phyloP scores from a whole-genome alignment of 1,139 yeast genomes.

The Candida tetrigidarum region DNA sequence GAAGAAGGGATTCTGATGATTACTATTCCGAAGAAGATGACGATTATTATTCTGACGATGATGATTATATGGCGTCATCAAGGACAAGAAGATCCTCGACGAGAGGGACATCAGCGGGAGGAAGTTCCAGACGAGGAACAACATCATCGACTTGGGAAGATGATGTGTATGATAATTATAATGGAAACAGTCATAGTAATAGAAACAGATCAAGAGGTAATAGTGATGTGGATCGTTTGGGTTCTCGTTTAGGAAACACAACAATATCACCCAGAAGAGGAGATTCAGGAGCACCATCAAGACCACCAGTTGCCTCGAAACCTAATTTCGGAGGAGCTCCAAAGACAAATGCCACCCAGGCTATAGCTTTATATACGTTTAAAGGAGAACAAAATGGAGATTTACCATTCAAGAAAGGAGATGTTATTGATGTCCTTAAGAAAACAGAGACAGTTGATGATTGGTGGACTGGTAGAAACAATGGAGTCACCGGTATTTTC shows the following conservation, averaged over 20 bases:
- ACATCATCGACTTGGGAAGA: slow-evolving; percentile 69
- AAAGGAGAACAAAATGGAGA: slow-evolving; percentile 94
- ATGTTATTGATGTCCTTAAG: slow-evolving; percentile 85
- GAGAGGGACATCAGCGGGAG: slow-evolving; percentile 19
- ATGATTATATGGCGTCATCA: slow-evolving; percentile 20
- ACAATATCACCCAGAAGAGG: slow-evolving; percentile 25
- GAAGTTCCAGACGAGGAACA: slow-evolving; percentile 13
- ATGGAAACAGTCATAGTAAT: slow-evolving; percentile 18
- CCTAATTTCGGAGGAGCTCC: slow-evolving; percentile 54
- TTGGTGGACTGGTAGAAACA: slow-evolving; percentile 97
- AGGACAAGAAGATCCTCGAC: slow-evolving; percentile 21
- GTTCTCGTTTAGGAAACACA: slow-evolving; percentile 35
- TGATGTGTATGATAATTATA: slow-evolving; percentile 63
- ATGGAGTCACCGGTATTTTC: slow-evolving; percentile 87
- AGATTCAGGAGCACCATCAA: slow-evolving; percentile 31
- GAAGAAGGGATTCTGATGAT: slow-evolving; percentile 45
- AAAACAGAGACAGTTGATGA: slow-evolving; percentile 89
- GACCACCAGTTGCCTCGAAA: slow-evolving; percentile 50
- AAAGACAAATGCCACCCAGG: slow-evolving; percentile 65
- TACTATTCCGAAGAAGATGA: slow-evolving; percentile 43
- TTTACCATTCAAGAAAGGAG: slow-evolving; percentile 91
- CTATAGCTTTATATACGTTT: slow-evolving; percentile 86
- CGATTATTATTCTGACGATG: slow-evolving; percentile 40
- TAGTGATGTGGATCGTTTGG: slow-evolving; percentile 41
- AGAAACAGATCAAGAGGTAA: slow-evolving; percentile 32